Conservation (phyloP, 768 basidiomycete species). For the Cantharellus anzutake region DNA sequence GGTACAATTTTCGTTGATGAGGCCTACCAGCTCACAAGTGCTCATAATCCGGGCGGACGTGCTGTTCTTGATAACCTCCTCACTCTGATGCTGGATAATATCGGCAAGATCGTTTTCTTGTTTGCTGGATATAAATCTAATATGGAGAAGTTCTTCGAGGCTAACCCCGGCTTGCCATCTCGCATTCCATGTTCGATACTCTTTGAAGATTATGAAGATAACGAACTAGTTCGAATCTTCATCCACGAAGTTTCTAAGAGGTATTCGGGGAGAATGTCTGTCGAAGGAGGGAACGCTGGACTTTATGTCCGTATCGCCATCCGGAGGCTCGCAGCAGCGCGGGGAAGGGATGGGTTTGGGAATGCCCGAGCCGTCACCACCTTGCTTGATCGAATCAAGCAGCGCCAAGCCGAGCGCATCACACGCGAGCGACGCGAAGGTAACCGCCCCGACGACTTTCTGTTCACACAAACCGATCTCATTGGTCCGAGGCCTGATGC, state of each 20-base stretch:
- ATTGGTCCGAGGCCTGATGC: slow-evolving; percentile 45
- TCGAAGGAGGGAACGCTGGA: slow-evolving; percentile 35
- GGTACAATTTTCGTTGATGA: slow-evolving; percentile 54
- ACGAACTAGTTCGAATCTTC: slow-evolving; percentile 37
- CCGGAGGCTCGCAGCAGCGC: slow-evolving; percentile 40
- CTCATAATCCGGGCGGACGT: slow-evolving; percentile 28
- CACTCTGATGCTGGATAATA: slow-evolving; percentile 55
- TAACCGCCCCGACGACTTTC: slow-evolving; percentile 26
- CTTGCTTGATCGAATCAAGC: slow-evolving; percentile 26
- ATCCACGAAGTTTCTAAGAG: slow-evolving; percentile 27
- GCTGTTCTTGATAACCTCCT: slow-evolving; percentile 51
- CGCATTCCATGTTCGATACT: slow-evolving; percentile 43
- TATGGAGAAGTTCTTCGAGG: slow-evolving; percentile 64
- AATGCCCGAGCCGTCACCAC: slow-evolving; percentile 45
- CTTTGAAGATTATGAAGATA: slow-evolving; percentile 42
- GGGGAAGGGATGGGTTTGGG: slow-evolving; percentile 41
- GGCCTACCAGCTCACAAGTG: slow-evolving; percentile 42
- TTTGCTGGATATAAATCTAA: slow-evolving; percentile 51
- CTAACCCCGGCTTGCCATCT: slow-evolving; percentile 49
- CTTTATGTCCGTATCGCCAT: slow-evolving; percentile 37
- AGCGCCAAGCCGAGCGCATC: slow-evolving; percentile 36
- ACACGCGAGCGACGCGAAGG: slow-evolving; percentile 24
- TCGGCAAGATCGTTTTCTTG: slow-evolving; percentile 46
- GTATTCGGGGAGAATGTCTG: slow-evolving; percentile 30
- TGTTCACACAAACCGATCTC: slow-evolving; percentile 33